Evolutionary conservation across 495 filamentous ascomycete species (phyloP), one percentile per base, ranked within the genome.

Genomic region (Aspergillus taichungensis): DNA sequence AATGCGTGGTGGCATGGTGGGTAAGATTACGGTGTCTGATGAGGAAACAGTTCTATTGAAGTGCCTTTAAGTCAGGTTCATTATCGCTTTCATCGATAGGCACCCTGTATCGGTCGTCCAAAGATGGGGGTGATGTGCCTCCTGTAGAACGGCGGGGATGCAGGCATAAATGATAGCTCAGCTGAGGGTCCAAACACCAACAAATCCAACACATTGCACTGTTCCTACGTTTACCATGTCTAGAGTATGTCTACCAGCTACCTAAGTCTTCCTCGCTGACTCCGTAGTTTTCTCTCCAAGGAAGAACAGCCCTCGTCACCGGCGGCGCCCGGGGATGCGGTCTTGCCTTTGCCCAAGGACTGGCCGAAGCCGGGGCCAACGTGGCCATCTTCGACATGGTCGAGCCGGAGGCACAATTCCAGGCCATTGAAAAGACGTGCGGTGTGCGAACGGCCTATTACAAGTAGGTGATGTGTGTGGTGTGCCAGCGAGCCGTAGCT

Each of bases 291-390:
- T 66, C 66, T 14, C 59, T 71, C 13, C 49, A 66, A 50, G 63
- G 64, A n/a, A 59, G 88, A 57, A 92, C 83, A 1, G 88, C 88
- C 6, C 65, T 92, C 28, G 72, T 94, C 9, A 95, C 88, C 0
- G 88, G 88, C 28, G 85, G 84, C 14, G 87, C 85, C 7, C 71
- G 88, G 35, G 88, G 88, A 29, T 89, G 90, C 41, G 88, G 88
- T 0, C 75, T 84, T 50, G 76, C 84, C 5, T 87, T 90, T 58
- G 84, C 83, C 10, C 56, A 88, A 30, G 85, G 79, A 2, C 68
- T 94, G 2, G 88, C 88, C 33, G 87, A 92, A 69, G 85, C 83
- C 43, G 88, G 88, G 11, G 88, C 88, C 37, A 80, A 94, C 56
- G 73, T 92, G 31, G 68, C 91, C 24, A 73, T 94, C 34, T 75